A percentile compares a stretch with the other conserved stretches of the same genome.
phyloP scores from a whole-genome alignment of 768 basidiomycete species.

The Auriscalpium microsporum region DNA sequence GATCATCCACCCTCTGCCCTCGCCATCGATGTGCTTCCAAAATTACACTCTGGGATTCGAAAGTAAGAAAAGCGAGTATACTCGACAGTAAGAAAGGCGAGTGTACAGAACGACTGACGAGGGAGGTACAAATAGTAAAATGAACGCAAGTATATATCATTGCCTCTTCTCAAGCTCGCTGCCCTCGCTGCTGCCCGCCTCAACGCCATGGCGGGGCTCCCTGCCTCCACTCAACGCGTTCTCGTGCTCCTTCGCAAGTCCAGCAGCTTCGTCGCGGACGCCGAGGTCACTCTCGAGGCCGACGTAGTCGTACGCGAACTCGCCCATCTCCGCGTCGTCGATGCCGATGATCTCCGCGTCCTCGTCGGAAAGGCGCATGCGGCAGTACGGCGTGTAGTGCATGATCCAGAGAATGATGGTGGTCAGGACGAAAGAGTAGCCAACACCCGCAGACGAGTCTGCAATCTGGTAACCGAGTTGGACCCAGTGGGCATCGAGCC shows the following conservation, averaged over 20 bases:
- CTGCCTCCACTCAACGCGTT: constrained; percentile 12
- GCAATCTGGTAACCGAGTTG: constrained; percentile 42
- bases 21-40: too few species aligned
- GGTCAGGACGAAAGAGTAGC: constrained; percentile 28
- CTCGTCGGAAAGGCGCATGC: constrained; percentile 23
- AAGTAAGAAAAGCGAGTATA: too few species aligned
- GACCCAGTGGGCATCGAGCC: constrained; percentile 30
- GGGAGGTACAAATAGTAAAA: too few species aligned
- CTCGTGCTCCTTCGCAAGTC: constrained; percentile 10
- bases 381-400: constrained; percentile 36
- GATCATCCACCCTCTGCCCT: too few species aligned
- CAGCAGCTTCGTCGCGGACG: constrained; percentile 7
- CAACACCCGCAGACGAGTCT: constrained; percentile 22
- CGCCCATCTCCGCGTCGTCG: constrained; percentile 84
- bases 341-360: constrained; percentile 34
- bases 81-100: too few species aligned
- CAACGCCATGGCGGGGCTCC: constrained; percentile 6
- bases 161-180: background rate
- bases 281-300: constrained; percentile 37
- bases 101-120: too few species aligned
- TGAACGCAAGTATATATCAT: too few species aligned
- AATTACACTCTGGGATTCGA: too few species aligned
- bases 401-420: constrained; percentile 34
- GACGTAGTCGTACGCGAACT: constrained; percentile 84
- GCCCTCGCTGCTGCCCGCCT: background rate